Conservation (phyloP, 139 green algal genomes). For the Micromonas commoda region DNA sequence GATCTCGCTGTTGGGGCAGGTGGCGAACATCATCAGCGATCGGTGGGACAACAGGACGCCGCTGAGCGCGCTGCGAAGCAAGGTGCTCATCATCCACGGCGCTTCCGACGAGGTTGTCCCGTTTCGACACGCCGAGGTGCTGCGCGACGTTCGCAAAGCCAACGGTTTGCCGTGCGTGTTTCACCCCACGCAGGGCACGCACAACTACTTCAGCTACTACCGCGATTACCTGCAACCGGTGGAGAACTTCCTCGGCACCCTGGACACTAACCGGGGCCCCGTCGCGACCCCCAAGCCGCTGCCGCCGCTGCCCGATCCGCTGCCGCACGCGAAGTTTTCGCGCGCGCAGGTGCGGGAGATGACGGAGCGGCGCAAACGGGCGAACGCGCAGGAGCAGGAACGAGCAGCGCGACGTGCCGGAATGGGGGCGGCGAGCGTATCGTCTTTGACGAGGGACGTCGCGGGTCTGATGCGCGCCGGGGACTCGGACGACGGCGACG, state of each 20-base stretch:
- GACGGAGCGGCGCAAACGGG: neutral
- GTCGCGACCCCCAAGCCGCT: neutral
- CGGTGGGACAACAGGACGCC: neutral
- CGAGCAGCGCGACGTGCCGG: neutral
- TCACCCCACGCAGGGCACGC: neutral
- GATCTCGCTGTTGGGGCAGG: neutral
- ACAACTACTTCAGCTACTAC: constrained; percentile 17
- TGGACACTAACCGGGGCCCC: neutral
- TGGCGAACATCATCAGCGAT: neutral
- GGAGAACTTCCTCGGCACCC: neutral
- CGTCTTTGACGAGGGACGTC: too few species aligned
- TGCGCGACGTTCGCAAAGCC: neutral
- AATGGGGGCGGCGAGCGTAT: neutral
- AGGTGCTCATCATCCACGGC: neutral
- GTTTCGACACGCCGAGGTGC: neutral
- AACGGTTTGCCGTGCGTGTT: neutral
- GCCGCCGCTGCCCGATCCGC: neutral
- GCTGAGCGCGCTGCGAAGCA: neutral
- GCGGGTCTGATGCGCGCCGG: too few species aligned
- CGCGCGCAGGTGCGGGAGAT: neutral
- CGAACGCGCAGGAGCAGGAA: neutral
- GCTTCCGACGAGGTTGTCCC: neutral
- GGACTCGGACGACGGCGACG: too few species aligned
- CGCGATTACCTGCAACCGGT: neutral
- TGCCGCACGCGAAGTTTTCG: neutral